Evolutionary conservation across 306 rosid species (phyloP).

Genomic region (Vigna radiata): DNA sequence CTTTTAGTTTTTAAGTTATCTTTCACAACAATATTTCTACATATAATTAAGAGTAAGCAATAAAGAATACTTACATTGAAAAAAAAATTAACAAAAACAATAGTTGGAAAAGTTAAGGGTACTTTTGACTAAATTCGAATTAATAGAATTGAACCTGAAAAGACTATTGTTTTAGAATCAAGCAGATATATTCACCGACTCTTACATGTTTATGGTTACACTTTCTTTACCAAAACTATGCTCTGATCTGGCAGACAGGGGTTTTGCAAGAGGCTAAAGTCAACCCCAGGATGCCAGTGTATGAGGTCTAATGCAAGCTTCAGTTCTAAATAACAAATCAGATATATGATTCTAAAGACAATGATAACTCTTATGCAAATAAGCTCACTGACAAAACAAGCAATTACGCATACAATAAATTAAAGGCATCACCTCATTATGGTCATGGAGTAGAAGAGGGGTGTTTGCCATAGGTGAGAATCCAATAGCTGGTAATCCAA

Average conservation of each 20-base stretch:
- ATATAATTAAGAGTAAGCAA: too few species aligned
- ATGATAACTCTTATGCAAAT: slow-evolving; percentile 7
- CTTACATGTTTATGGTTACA: background rate
- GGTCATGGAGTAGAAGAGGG: slow-evolving; percentile 91
- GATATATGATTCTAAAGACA: slow-evolving; percentile 5
- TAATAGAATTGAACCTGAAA: too few species aligned
- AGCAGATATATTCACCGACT: slow-evolving; percentile 10
- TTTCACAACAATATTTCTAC: too few species aligned
- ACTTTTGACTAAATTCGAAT: too few species aligned
- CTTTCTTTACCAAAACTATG: background rate
- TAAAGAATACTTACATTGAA: too few species aligned
- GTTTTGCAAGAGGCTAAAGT: background rate
- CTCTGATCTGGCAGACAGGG: slow-evolving; percentile 19
- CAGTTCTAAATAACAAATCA: slow-evolving; percentile 5
- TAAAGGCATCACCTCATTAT: slow-evolving; percentile 77
- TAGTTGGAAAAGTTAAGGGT: too few species aligned
- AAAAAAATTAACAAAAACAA: too few species aligned
- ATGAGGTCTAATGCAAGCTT: background rate
- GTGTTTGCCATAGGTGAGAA: slow-evolving; percentile 97
- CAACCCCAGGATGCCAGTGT: background rate
- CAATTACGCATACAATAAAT: background rate
- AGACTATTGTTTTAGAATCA: too few species aligned
- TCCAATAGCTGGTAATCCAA: slow-evolving; percentile 88
- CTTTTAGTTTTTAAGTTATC: too few species aligned
- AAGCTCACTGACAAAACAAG: slow-evolving; percentile 14